Evolutionary conservation across 2,329 filamentous ascomycete genomes (phyloP).

Genomic region (Curvularia verruculosa): DNA sequence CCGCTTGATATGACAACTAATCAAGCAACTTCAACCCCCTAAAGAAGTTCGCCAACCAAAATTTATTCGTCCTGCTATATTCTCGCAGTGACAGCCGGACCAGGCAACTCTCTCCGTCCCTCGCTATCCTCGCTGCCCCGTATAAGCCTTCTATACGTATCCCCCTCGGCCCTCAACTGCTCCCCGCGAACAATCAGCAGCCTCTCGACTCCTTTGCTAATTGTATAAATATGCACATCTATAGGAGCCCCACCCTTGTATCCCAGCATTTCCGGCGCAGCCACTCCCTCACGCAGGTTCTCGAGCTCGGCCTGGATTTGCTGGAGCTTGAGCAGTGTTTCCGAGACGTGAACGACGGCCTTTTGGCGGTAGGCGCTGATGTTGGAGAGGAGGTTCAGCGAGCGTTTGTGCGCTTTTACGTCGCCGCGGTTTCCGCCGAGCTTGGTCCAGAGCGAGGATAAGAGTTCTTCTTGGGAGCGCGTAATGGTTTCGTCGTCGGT

Average conservation of each 20-base stretch:
- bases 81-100: conserved; percentile 23
- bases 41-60: neutral
- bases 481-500: conserved; percentile 66
- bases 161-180: conserved; percentile 64
- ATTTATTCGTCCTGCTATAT: conserved; percentile 13
- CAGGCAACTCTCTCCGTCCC: conserved; percentile 20
- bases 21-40: neutral
- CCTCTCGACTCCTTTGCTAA: conserved; percentile 73
- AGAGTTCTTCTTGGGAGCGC: conserved; percentile 67
- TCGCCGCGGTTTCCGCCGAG: conserved; percentile 71
- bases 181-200: conserved; percentile 68
- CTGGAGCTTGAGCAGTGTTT: conserved; percentile 74
- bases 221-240: conserved; percentile 75
- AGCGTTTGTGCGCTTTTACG: conserved; percentile 65
- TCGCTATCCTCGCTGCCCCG: conserved; percentile 17
- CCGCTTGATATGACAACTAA: neutral
- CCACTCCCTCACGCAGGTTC: conserved; percentile 73
- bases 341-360: conserved; percentile 71
- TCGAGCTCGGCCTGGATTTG: conserved; percentile 73
- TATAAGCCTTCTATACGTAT: conserved; percentile 43
- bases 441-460: conserved; percentile 74
- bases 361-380: conserved; percentile 70
- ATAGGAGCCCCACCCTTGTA: conserved; percentile 65
- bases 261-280: conserved; percentile 66
- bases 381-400: conserved; percentile 68